phyloP scores from a whole-genome alignment of 306 rosid species.

The Sophora flavescens region DNA sequence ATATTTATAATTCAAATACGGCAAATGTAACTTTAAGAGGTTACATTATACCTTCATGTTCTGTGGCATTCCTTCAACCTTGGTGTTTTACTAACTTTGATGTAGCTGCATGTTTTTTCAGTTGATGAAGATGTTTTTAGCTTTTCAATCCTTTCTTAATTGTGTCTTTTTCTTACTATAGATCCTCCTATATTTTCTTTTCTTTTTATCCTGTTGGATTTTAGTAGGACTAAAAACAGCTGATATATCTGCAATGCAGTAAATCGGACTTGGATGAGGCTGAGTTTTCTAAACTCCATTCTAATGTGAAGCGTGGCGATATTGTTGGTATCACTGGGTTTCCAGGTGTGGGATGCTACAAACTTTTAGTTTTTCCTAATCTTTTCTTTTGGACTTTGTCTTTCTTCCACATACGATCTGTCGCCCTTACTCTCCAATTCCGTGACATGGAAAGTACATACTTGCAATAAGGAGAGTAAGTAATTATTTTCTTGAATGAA shows the following conservation, averaged over 20 bases:
- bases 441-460: not conserved
- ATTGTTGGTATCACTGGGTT: conserved; percentile 72
- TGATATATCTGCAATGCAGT: conserved; percentile 51
- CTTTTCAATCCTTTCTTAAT: not conserved
- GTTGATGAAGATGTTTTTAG: not conserved
- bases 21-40: not conserved
- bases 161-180: not conserved
- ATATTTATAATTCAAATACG: not conserved
- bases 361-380: conserved; percentile 6
- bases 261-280: conserved; percentile 57
- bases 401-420: not conserved
- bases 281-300: conserved; percentile 68
- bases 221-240: conserved; percentile 2
- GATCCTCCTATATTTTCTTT: not conserved
- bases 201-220: not conserved
- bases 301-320: conserved; percentile 76
- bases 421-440: conserved; percentile 3
- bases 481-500: not conserved
- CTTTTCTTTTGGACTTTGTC: not conserved
- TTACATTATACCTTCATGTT: not conserved
- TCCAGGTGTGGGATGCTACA: conserved; percentile 54
- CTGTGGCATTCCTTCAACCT: not conserved
- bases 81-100: not conserved
- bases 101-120: not conserved
- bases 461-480: conserved; percentile 19